Evolutionary conservation across 495 filamentous ascomycete genomes (phyloP).

Genomic region (Aspergillus kassunensis): DNA sequence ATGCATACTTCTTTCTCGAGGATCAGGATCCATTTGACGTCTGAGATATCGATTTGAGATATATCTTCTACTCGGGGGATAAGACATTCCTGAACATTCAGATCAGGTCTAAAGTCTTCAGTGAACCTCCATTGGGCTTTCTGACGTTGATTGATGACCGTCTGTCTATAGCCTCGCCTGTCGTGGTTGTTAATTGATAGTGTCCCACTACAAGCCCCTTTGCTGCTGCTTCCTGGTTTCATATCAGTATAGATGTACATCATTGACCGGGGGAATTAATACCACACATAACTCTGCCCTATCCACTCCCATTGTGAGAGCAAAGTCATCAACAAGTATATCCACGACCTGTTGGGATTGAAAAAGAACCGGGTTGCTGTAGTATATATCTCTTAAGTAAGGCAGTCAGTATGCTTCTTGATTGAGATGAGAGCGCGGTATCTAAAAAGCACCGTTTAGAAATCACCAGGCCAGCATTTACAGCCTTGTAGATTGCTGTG

Average conservation of each 20-base stretch:
- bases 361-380: constrained; percentile 79
- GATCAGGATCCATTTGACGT: constrained; percentile 68
- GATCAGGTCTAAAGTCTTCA: not conserved
- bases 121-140: no score
- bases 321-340: constrained; percentile 75
- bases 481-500: constrained; percentile 63
- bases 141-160: constrained; percentile 15
- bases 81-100: constrained; percentile 55
- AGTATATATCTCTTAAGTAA: constrained; percentile 75
- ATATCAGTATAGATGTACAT: not conserved
- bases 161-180: constrained; percentile 21
- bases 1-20: constrained; percentile 82
- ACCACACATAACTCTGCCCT: constrained; percentile 38
- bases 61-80: constrained; percentile 59
- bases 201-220: constrained; percentile 67
- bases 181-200: constrained; percentile 36
- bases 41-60: constrained; percentile 48
- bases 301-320: constrained; percentile 58
- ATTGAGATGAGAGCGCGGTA: not conserved
- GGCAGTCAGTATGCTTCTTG: not conserved
- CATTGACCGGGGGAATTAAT: no score
- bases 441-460: constrained; percentile 65
- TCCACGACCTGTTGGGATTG: constrained; percentile 71
- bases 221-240: constrained; percentile 49
- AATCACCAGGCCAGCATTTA: constrained; percentile 57